Evolutionary conservation across 2,329 filamentous ascomycete genomes (phyloP).

Genomic region (Claviceps purpurea): DNA sequence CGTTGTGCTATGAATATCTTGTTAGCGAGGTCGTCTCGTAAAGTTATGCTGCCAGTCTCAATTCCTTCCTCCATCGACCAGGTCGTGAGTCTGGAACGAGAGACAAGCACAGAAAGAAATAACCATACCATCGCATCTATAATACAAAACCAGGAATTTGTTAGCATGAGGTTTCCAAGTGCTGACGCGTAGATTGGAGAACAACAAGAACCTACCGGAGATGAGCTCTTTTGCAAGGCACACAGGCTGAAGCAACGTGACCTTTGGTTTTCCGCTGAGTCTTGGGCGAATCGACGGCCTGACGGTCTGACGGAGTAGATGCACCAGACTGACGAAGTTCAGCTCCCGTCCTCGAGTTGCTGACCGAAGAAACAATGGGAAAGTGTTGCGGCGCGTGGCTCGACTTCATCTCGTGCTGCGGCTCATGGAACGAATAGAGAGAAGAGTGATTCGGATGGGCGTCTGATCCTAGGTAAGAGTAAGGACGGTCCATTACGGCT

Average conservation of each 20-base stretch:
- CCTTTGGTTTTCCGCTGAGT: slow-evolving; percentile 59
- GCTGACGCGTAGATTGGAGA: too few relatives aligned
- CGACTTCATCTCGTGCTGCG: slow-evolving; percentile 5
- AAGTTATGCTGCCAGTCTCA: not conserved
- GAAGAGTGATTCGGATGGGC: slow-evolving; percentile 14
- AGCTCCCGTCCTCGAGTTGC: slow-evolving; percentile 8
- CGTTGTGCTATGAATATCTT: slow-evolving; percentile 45
- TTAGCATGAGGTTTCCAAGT: not conserved
- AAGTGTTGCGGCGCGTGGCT: slow-evolving; percentile 10
- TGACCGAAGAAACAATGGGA: slow-evolving; percentile 6
- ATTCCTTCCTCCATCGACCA: not conserved
- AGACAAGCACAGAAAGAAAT: not conserved
- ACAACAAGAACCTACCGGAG: slow-evolving; percentile 39
- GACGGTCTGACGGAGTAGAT: slow-evolving; percentile 28
- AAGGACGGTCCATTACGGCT: slow-evolving; percentile 9
- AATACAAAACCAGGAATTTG: not conserved
- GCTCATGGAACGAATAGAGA: slow-evolving; percentile 13
- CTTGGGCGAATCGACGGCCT: slow-evolving; percentile 41
- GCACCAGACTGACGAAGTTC: slow-evolving; percentile 16
- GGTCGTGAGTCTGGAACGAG: not conserved
- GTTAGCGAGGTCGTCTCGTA: slow-evolving; percentile 18
- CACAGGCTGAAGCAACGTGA: slow-evolving; percentile 73
- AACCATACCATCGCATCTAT: slow-evolving; percentile 3
- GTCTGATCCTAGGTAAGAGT: slow-evolving; percentile 12
- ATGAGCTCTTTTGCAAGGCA: slow-evolving; percentile 77